Evolutionary conservation across 2,329 filamentous ascomycete species (phyloP), one percentile per base, ranked within the genome.

Genomic region (Xylariaceae sp.): DNA sequence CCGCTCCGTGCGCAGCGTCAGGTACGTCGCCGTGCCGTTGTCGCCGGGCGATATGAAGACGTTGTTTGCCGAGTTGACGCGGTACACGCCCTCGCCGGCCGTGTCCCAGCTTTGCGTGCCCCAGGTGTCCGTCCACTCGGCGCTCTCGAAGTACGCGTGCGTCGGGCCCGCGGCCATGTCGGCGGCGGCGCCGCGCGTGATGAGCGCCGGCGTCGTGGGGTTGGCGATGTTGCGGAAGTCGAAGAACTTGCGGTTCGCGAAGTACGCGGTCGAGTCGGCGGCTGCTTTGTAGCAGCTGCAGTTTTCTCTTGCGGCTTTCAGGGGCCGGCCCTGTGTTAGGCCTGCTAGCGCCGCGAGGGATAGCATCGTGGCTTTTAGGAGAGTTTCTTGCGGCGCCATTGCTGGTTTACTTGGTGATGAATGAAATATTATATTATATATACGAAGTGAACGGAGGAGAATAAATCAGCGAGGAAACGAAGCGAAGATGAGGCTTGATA

Each of bases 1-100:
- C 2, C 77, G 74, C 47, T 66, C 65, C 1, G 78, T 79, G 46
- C 77, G 74, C 61, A 80, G 67, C 4, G 75, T 75, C 43, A 80
- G 64, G 63, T 69, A 76, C 0, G 76, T 79, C 62, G 0, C 62
- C 47, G 9, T 62, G 58, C 72, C 74, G 29, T 72, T 71, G 2
- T 55, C 55, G 58, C 72, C 73, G 32, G 65, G 47, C 59, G 76
- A 69, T 50, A 80, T 74, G 67, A 75, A 79, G 48, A 74, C 66
- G 61, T 74, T 73, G 67, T 71, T 73, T 46, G 62, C 61, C 51
- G 67, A 70, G 68, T 74, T 72, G 60, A 68, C 67, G 59, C 71
- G 69, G 40, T 60, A 54, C 9, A 72, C 54, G 4, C 63, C 64
- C 22, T 67, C 65, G 51, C 67, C 65, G 47, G 50, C 18, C 3